A percentile compares a stretch with the other conserved stretches of the same genome.
These are phyloP conservation scores for Skeletonema potamos DNA, from an alignment of 108 stramenopile species.

Conservation along the genomic window DNA sequence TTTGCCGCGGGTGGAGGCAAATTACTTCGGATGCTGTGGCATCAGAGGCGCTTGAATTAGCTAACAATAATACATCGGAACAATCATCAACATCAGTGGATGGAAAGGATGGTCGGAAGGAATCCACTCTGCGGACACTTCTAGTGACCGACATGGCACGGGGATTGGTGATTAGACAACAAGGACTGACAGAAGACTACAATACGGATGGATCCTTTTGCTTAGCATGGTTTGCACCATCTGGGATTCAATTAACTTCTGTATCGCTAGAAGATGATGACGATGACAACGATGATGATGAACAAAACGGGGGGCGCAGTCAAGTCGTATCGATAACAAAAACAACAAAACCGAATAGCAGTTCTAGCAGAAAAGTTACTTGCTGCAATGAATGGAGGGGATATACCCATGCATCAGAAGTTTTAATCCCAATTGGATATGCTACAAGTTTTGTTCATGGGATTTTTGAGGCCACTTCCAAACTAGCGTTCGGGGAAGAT, in stretches of 20 bases:
- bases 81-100: background rate
- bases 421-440: conserved; percentile 75
- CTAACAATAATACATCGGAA: background rate
- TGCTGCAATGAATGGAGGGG: conserved; percentile 69
- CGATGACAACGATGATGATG: conserved; percentile 19
- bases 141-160: conserved; percentile 57
- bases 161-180: conserved; percentile 24
- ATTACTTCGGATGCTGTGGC: conserved; percentile 23
- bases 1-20: conserved; percentile 55
- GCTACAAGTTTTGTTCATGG: conserved; percentile 50
- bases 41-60: conserved; percentile 8
- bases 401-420: conserved; percentile 61
- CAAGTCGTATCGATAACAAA: background rate
- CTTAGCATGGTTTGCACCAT: conserved; percentile 78
- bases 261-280: conserved; percentile 32
- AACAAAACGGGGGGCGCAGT: too few relatives aligned
- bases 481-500: background rate
- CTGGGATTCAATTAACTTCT: conserved; percentile 58
- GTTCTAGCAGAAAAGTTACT: conserved; percentile 5
- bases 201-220: conserved; percentile 66
- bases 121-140: conserved; percentile 18
- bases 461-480: conserved; percentile 26
- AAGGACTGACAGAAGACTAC: background rate
- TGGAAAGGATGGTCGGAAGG: too few relatives aligned
- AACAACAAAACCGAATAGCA: conserved; percentile 9